Evolutionary conservation across 306 rosid species (phyloP), one percentile per base, ranked within the genome.

Genomic region (Sphenostylis stenocarpa): DNA sequence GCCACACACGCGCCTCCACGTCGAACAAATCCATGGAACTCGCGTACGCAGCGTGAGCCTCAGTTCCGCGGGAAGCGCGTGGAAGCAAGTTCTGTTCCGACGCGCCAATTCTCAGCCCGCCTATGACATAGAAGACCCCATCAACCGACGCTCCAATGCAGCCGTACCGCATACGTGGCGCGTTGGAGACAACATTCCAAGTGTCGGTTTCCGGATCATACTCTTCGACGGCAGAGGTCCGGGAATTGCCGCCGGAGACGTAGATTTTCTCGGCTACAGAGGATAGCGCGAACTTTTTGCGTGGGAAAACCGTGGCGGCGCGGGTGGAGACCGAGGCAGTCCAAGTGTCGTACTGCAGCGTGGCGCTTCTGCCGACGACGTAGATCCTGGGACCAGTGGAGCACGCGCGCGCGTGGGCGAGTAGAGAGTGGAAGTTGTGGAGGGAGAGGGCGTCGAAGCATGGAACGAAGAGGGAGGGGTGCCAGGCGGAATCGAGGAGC

Each of bases 21-120:
- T 89, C 91, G 66, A 77, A 91, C 88, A 91, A 82, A 28, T 91
- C 97, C 94, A 91, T 89, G 1, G 97, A 88, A 52, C 94, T 85
- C 1, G 94, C 94, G 24, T 91, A 91, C 0, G 81, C 89, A 0
- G 87, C 89, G 20, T 87, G 96, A 0, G 84, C 83, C 69, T 81
- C 93, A 4, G 83, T 60, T 0, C 90, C 87, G 0, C 62, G 38
- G 0, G 53, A 29, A 15, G 75, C 72, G 71, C 87, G 91, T 63
- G 83, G 71, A 19, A 21, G 4, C 4, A 75, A 82, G 21, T 70
- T 79, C 6, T 72, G 78, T 14, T 68, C 84, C 7, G 80, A 47
- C 1, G 81, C 87, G 23, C 92, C 91, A 0, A 91, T 80, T 51
- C 84, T 89, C 34, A 91, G 76, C 7, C 97, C 97, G 0, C 97